Percentiles rank a stretch among this genome's conserved stretches.
Conservation (phyloP, 257 asterid genomes). For the Lycium ferocissimum region DNA sequence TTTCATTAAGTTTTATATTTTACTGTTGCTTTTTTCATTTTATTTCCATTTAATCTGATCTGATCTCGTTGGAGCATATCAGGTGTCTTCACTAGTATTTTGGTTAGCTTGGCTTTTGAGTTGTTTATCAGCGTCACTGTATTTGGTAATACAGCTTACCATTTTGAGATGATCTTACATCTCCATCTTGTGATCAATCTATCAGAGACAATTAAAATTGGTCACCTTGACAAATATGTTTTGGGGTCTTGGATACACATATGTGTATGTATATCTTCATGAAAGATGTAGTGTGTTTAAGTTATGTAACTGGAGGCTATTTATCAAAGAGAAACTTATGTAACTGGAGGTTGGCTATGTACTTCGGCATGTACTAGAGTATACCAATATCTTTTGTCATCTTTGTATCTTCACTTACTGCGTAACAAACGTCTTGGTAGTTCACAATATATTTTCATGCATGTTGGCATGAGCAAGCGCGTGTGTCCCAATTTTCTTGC, state of each 20-base stretch:
- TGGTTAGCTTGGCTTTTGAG: constrained; percentile 20
- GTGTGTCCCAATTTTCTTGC: constrained; percentile 3
- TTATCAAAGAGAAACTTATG: neutral
- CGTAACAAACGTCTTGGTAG: neutral
- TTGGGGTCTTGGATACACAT: neutral
- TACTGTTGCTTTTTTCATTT: constrained; percentile 10
- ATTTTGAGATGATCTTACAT: constrained; percentile 21
- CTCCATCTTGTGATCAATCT: neutral
- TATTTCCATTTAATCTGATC: constrained; percentile 12
- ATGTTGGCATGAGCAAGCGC: neutral
- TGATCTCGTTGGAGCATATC: constrained; percentile 1
- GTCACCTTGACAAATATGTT: constrained; percentile 3
- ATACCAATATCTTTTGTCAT: constrained; percentile 14
- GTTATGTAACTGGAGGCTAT: neutral
- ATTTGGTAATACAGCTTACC: neutral
- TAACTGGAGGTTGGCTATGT: neutral
- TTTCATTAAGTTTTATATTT: neutral
- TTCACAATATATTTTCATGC: neutral
- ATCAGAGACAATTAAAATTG: neutral
- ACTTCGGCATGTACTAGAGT: neutral
- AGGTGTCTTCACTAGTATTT: constrained; percentile 21
- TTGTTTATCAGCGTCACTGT: constrained; percentile 12
- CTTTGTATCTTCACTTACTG: constrained; percentile 10
- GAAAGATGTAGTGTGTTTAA: neutral
- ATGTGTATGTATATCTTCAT: neutral